Evolutionary conservation across 495 filamentous ascomycete species (phyloP), one percentile per base, ranked within the genome.

Genomic region (Neurospora sp.): DNA sequence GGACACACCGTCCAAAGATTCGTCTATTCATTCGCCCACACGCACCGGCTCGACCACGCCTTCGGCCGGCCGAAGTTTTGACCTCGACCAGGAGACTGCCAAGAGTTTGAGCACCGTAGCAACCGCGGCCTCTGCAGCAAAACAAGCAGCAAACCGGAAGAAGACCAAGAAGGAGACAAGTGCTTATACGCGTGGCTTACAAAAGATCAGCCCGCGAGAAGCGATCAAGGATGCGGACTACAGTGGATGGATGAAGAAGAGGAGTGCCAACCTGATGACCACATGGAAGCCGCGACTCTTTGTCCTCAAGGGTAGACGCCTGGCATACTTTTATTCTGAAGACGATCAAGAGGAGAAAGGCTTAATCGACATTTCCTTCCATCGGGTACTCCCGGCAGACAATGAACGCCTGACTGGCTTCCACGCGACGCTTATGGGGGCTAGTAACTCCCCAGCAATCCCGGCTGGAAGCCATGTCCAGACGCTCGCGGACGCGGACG

Each of bases 161-260:
- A 86, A 86, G 78, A 89, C 91, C 37, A 98, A 98, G 83, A 95
- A 98, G 77, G 90, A 93, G 71, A 98, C 96, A 3, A 97, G 93
- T 77, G 96, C 96, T 6, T 98, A 97, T 82, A 92, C 89, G 16
- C 91, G 92, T 16, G 96, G 96, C 3, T 83, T 98, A 22, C 89
- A 92, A 77, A 92, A 93, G 82, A 92, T 94, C 75, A 83, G 88
- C 0, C 96, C 96, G 0, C 85, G 89, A 69, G 93, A 97, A 78
- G 93, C 96, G 73, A 94, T 97, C 82, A 83, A 87, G 70, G 90
- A 89, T 71, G 95, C 93, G 68, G 96, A 99, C 77, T 99, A 94
- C 77, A 94, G 90, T 75, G 96, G 96, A 35, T 99, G 96, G 96
- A 99, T 99, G 96, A 98, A 97, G 85, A 99, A 99, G 87, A 90